A percentile compares a stretch with the other conserved stretches of the same genome.
Conservation (phyloP, 108 stramenopile genomes). For the Cyclotella kingstonii region DNA sequence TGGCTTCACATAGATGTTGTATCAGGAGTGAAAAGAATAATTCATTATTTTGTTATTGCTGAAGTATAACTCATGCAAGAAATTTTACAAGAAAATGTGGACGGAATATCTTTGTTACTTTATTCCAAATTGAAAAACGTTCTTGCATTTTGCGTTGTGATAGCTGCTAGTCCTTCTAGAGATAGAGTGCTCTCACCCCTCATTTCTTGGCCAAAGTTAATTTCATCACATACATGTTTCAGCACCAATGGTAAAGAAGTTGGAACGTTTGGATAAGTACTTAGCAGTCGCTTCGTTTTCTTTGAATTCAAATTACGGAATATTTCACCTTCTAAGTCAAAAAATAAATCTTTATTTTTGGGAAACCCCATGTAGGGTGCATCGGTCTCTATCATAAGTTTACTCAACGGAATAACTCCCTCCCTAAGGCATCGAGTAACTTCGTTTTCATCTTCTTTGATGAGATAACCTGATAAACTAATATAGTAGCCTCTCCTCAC, state of each 20-base stretch:
- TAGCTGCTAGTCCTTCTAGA: conserved; percentile 42
- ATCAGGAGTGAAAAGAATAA: too few species aligned
- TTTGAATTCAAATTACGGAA: conserved; percentile 51
- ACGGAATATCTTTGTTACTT: background rate
- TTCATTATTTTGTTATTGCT: too few species aligned
- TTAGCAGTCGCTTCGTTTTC: conserved; percentile 67
- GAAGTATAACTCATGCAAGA: too few species aligned
- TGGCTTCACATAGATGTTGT: too few species aligned
- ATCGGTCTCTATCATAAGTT: conserved; percentile 86
- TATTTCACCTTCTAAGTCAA: conserved; percentile 48
- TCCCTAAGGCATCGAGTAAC: conserved; percentile 54
- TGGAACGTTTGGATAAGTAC: conserved; percentile 76
- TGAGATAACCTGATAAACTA: conserved; percentile 60
- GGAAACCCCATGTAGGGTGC: conserved; percentile 88
- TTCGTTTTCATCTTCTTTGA: conserved; percentile 48
- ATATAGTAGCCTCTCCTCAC: conserved; percentile 69
- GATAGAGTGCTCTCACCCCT: conserved; percentile 19
- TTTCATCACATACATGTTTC: conserved; percentile 41
- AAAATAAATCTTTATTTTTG: conserved; percentile 51
- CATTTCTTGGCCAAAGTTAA: conserved; percentile 34
- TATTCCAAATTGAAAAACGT: conserved; percentile 51
- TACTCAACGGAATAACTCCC: conserved; percentile 65
- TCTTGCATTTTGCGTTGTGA: conserved; percentile 53
- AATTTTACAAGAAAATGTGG: background rate
- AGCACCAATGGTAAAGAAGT: conserved; percentile 57